phyloP scores from a whole-genome alignment of 1,284 basidiomycete species.

The Boletellus deceptivus region DNA sequence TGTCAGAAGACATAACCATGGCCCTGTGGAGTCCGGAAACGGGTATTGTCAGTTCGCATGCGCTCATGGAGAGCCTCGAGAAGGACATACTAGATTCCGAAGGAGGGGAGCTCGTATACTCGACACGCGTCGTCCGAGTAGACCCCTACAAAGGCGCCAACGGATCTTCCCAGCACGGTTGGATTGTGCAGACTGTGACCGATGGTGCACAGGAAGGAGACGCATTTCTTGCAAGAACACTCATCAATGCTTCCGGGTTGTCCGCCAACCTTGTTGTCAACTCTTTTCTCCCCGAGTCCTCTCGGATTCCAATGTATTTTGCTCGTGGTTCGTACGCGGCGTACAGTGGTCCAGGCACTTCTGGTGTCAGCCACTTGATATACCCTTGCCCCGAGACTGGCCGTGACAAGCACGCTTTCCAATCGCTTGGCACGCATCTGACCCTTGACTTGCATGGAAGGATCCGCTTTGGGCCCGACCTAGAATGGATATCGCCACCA shows the following conservation, averaged over 20 bases:
- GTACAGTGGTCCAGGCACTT: conserved; percentile 76
- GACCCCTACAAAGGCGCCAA: conserved; percentile 52
- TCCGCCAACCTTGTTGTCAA: conserved; percentile 73
- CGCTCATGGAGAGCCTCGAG: conserved; percentile 78
- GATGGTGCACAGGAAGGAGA: conserved; percentile 51
- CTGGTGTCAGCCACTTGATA: conserved; percentile 71
- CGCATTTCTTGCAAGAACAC: conserved; percentile 75
- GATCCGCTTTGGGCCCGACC: conserved; percentile 91
- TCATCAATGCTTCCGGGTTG: conserved; percentile 90
- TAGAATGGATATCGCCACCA: conserved; percentile 78
- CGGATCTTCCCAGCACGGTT: conserved; percentile 47
- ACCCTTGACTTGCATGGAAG: conserved; percentile 88
- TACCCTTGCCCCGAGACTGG: conserved; percentile 83
- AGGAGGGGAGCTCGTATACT: conserved; percentile 74
- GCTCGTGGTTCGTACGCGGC: conserved; percentile 84
- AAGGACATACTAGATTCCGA: conserved; percentile 73
- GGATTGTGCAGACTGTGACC: conserved; percentile 70
- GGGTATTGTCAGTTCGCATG: conserved; percentile 89
- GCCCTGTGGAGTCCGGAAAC: conserved; percentile 86
- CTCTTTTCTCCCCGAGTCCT: conserved; percentile 55
- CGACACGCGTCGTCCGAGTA: conserved; percentile 86
- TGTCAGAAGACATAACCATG: conserved; percentile 66
- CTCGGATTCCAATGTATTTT: conserved; percentile 69
- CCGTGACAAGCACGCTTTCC: conserved; percentile 58
- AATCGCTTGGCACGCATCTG: conserved; percentile 86